Conservation (phyloP, 805 yeast species). For the Kazachstania kunashirensis region DNA sequence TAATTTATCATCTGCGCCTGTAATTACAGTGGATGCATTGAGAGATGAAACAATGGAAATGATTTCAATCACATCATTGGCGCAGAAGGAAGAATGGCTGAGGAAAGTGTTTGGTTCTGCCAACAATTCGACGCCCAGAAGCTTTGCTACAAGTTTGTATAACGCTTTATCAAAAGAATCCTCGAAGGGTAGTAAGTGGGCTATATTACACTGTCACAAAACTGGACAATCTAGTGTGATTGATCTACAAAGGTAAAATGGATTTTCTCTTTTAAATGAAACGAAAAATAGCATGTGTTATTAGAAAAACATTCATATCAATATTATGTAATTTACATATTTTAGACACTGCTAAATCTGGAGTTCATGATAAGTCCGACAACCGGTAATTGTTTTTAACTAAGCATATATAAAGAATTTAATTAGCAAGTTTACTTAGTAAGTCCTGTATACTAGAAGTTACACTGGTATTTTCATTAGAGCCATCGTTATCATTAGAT, state of each 20-base stretch:
- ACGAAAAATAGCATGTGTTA: no score
- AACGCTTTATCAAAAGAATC: constrained; percentile 67
- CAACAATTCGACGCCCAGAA: constrained; percentile 69
- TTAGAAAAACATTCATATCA: no score
- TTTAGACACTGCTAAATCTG: no score
- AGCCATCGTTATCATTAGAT: constrained; percentile 9
- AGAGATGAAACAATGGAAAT: constrained; percentile 80
- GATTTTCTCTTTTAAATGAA: no score
- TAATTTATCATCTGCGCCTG: constrained; percentile 54
- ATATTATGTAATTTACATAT: no score
- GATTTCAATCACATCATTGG: constrained; percentile 66
- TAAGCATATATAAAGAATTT: constrained; percentile 1
- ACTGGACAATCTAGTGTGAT: constrained; percentile 60
- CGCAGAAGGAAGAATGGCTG: constrained; percentile 65
- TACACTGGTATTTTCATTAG: constrained; percentile 14
- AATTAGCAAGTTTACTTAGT: constrained; percentile 28
- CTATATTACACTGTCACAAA: constrained; percentile 67
- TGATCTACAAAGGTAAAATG: constrained; percentile 48
- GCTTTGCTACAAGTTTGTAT: constrained; percentile 67
- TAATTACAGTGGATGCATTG: constrained; percentile 64
- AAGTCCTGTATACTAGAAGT: constrained; percentile 30
- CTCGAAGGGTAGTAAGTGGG: constrained; percentile 62
- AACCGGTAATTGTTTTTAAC: no score
- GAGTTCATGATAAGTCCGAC: no score
- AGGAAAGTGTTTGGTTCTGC: constrained; percentile 70